phyloP scores from a whole-genome alignment of 129 eudicot genomes.

The Lactuca sativa region DNA sequence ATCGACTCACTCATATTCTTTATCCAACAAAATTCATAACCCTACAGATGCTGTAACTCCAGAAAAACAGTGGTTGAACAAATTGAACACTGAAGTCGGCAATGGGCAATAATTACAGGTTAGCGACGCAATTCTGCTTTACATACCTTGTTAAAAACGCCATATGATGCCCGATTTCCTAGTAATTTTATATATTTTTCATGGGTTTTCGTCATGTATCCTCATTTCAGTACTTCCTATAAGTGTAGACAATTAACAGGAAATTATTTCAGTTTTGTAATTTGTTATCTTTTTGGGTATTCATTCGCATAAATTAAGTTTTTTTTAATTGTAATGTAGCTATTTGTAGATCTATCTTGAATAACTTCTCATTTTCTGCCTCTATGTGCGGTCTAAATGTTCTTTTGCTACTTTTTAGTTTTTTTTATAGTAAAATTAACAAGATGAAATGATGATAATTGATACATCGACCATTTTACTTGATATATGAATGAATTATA shows the following conservation, averaged over 20 bases:
- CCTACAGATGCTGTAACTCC: slow-evolving; percentile 17
- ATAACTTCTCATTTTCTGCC: background rate
- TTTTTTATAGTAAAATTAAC: no score
- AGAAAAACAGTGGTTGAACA: background rate
- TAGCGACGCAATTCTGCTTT: slow-evolving; percentile 2
- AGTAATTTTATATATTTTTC: background rate
- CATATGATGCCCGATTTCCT: background rate
- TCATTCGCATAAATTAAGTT: background rate
- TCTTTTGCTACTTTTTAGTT: no score
- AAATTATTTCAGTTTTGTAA: background rate
- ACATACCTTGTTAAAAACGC: background rate
- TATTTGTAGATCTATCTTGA: slow-evolving; percentile 3
- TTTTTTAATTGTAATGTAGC: slow-evolving; percentile 1
- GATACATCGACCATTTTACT: no score
- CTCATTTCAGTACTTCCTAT: background rate
- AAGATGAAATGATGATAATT: no score
- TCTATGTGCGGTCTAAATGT: background rate
- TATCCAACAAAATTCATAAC: slow-evolving; percentile 14
- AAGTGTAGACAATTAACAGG: background rate
- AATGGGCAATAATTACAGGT: slow-evolving; percentile 29
- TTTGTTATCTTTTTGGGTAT: background rate
- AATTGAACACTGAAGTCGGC: background rate
- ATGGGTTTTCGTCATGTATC: slow-evolving; percentile 3
- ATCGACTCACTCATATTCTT: background rate
- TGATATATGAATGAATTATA: no score